Base-by-base conservation (phyloP, 805 yeast species). In the Zygosaccharomyces bailii region DNA sequence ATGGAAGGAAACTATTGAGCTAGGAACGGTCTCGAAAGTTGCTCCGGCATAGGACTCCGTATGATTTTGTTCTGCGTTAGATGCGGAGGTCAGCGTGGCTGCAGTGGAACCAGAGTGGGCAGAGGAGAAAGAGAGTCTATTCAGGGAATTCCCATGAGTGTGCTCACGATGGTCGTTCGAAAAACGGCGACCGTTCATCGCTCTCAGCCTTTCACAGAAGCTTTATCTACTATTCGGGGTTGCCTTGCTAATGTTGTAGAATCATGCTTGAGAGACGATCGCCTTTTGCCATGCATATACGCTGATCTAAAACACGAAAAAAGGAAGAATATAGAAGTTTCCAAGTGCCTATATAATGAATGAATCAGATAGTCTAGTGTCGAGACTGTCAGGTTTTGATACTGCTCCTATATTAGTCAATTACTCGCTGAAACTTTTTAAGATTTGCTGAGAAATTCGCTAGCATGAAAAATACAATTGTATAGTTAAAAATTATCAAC, bases 41-140 rank as follows among this genome's bases (percentile, higher is more conserved):
- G 85, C 90, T 42, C 95, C 95, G 2, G 86, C 79, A 61, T 75
- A 85, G 69, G 83, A 79, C 60, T 85, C 95, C 14, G 78, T 72
- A 55, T 69, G 78, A 60, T 83, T 83, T 39, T 79, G 86, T 43
- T 82, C 86, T 2, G 63, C 34, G 5, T 60, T 52, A 2, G 54
- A 39, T 5, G 51, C 53, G 10, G 60, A 57, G 2, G 61, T 61
- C 38, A 53, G 43, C 20, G 63, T 65, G 3, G 66, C 57, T 2
- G 61, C 55, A 5, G 67, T 54, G 0, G 70, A 64, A 2, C 60
- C 56, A 2, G 71, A 60, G 49, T 65, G 56, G 27, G 54, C 46
- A 2, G 69, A 60, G 9, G 70, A 60, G 43, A 61, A 56, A 2
- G 68, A 63, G 4, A 53, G 52, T 30, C 64, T 46, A 16, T 42